Conservation (phyloP, 23 red algal genomes). For the Pyropia yezoensis region DNA sequence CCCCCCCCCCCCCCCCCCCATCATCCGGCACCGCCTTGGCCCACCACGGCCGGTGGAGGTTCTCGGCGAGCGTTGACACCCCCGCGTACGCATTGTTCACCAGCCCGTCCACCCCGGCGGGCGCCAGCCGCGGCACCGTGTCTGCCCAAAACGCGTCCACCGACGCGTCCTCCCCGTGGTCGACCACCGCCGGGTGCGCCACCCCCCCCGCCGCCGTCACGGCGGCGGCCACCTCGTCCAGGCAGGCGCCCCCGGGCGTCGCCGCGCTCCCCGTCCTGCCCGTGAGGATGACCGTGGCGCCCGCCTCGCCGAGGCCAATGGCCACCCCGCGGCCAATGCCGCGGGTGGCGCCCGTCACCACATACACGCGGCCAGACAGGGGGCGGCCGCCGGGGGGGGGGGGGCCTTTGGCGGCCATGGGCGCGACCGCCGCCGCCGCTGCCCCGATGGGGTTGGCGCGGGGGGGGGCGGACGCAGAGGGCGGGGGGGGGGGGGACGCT, state of each 20-base stretch:
- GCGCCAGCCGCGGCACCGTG: neutral
- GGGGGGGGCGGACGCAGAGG: too few species aligned
- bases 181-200: slow-evolving; percentile 26
- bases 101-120: slow-evolving; percentile 32
- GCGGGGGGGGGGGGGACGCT: too few species aligned
- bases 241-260: neutral
- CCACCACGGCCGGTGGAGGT: slow-evolving; percentile 29
- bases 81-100: slow-evolving; percentile 69
- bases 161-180: slow-evolving; percentile 34
- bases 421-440: too few species aligned
- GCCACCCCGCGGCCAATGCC: slow-evolving; percentile 70
- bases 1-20: neutral
- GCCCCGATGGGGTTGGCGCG: too few species aligned
- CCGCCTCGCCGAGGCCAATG: slow-evolving; percentile 43
- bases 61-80: slow-evolving; percentile 7
- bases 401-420: too few species aligned
- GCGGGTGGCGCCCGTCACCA: slow-evolving; percentile 62
- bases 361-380: slow-evolving; percentile 24
- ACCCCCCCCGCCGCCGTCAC: slow-evolving; percentile 43
- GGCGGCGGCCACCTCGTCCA: slow-evolving; percentile 11
- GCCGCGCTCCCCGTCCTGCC: slow-evolving; percentile 16
- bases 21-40: slow-evolving; percentile 13
- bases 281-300: slow-evolving; percentile 49
- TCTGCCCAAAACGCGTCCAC: slow-evolving; percentile 13
- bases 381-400: neutral